Evolutionary conservation across 2,329 filamentous ascomycete genomes (phyloP), one percentile per base, ranked within the genome.

Genomic region (Cladosporium phlei): DNA sequence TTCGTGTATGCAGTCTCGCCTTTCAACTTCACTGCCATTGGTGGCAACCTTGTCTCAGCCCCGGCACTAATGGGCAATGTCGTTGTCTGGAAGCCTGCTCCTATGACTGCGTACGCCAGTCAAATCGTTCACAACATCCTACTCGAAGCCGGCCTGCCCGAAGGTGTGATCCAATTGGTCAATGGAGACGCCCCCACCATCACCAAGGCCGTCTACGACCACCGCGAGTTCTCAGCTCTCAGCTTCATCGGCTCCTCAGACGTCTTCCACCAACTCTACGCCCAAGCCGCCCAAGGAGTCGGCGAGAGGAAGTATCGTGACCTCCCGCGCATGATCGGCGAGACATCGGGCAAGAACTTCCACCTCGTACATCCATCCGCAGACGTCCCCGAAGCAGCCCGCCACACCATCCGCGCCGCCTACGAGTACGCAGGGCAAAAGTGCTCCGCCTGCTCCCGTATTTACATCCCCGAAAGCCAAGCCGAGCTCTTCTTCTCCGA

Each of bases 11-110:
- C 90, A 27, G 82, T 96, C 59, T 88, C 84, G 50, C 90, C 90
- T 33, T 97, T 96, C 78, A 97, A 97, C 75, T 97, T 97, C 71
- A 96, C 90, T 17, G 90, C 90, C 53, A 95, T 97, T 58, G 89
- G 83, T 9, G 91, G 85, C 47, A 96, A 95, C 70, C 75, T 97
- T 32, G 80, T 86, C 12, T 85, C 81, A 38, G 84, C 87, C 1
- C 89, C 91, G 11, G 89, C 88, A 1, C 72, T 96, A 46, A 83
- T 96, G 75, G 90, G 90, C 49, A 97, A 97, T 67, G 91, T 96
- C 2, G 88, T 95, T 4, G 72, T 97, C 37, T 97, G 90, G 90
- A 97, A 97, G 76, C 90, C 90, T n/a, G 93, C 87, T 11, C 88
- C 91, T 57, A 84, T 76, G 12, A 87, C 90, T 28, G 86, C 96